Conservation (phyloP, 129 eudicot species). For the Flaveria sonorensis region DNA sequence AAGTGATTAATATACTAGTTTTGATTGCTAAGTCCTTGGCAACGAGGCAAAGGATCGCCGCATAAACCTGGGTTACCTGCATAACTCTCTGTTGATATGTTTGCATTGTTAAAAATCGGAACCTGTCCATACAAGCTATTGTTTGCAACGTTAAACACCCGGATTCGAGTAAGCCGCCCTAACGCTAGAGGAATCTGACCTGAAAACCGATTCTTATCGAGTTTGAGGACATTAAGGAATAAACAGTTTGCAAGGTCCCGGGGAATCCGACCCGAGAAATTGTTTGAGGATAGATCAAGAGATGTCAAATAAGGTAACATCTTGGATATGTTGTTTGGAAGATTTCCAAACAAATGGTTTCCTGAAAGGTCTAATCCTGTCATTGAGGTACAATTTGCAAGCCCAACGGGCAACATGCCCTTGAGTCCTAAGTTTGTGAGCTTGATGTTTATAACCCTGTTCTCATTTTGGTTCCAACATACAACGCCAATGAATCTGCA, state of each 20-base stretch:
- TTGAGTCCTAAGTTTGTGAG: conserved; percentile 52
- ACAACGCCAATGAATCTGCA: conserved; percentile 58
- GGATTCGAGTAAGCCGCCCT: conserved; percentile 10
- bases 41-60: conserved; percentile 54
- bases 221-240: conserved; percentile 52
- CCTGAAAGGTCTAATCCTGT: conserved; percentile 67
- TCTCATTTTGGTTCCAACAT: conserved; percentile 67
- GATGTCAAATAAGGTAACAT: conserved; percentile 38
- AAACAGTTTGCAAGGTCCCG: conserved; percentile 52
- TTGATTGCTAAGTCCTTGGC: conserved; percentile 22
- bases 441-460: conserved; percentile 51
- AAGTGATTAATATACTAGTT: neutral
- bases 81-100: conserved; percentile 40
- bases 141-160: conserved; percentile 46
- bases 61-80: conserved; percentile 67
- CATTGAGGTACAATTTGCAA: conserved; percentile 47
- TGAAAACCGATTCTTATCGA: conserved; percentile 53
- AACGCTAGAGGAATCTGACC: conserved; percentile 58
- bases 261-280: conserved; percentile 59
- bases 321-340: conserved; percentile 52
- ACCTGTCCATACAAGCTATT: conserved; percentile 64
- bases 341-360: conserved; percentile 46
- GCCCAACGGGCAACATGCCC: conserved; percentile 58
- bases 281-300: conserved; percentile 74
- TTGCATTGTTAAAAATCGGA: conserved; percentile 40